Base-by-base conservation (phyloP, 2,329 filamentous ascomycete genomes). In the Xylaria arbuscula region DNA sequence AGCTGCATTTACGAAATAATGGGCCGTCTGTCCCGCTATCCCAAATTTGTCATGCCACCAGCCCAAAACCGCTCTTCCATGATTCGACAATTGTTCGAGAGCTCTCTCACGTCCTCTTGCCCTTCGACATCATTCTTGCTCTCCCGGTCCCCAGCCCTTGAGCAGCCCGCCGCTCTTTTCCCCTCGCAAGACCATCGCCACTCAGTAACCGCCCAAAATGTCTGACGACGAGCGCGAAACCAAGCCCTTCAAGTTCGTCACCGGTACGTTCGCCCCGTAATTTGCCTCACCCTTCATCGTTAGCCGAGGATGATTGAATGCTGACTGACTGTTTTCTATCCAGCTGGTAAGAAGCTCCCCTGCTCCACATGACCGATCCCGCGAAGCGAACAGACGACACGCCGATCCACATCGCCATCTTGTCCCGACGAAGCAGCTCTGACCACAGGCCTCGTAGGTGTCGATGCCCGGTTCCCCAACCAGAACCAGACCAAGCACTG, bases 211-310 rank as follows among this genome's bases (percentile, higher is more conserved):
- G 84, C 83, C 83, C 88, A 94, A 85, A 78, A 99, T 99, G 95
- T 92, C 94, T 82, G 93, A 97, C 85, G 91, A 93, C 79, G 93
- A 97, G 83, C 87, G 88, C 83, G 87, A 88, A 76, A 98, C 94
- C 86, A 99, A 98, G 91, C 97, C 97, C 84, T 99, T 99, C 92
- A 99, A 99, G 92, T 98, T 98, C 87, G 96, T 98, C 81, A 98
- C 95, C 86, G 95, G 94, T 97, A 89, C 83, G 93, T 83, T 63
- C 68, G 47, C 64, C 50, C 68, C 57, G 28, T 71, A 73, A 78
- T 75, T 74, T 75, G 57, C 70, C 75, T 73, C 73, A 68, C 38
- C 38, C 50, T 28, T 60, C 17, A 28, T 55, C 10, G 22, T 48
- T 59, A 59, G 60, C 59, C 62, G 62, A 71, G 58, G 57, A 48